phyloP scores from a whole-genome alignment of 2,329 filamentous ascomycete species.

The Penicillium griseofulvum region DNA sequence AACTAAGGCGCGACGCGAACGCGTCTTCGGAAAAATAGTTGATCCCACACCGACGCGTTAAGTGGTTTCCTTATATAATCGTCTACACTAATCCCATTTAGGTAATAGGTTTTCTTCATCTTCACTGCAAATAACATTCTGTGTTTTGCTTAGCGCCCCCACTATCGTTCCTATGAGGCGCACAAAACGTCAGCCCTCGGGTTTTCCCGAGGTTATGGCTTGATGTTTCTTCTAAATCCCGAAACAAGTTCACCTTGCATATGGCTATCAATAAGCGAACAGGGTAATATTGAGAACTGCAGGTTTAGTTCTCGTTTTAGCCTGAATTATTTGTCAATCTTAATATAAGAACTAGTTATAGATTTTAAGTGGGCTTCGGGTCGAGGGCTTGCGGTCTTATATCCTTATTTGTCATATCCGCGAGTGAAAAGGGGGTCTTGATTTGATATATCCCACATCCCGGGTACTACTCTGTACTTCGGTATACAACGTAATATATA shows the following conservation, averaged over 20 bases:
- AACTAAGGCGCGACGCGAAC: constrained; percentile 28
- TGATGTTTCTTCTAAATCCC: not conserved
- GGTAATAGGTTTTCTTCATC: not conserved
- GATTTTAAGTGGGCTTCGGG: not conserved
- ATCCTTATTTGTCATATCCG: not conserved
- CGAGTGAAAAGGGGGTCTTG: not conserved
- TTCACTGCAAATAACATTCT: not conserved
- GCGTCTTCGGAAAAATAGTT: constrained; percentile 20
- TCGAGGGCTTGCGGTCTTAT: not conserved
- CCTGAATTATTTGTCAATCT: not conserved
- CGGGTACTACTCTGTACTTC: not conserved
- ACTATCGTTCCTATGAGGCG: not conserved
- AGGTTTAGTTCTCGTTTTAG: not conserved
- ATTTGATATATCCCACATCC: not conserved
- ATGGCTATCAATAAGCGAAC: not conserved
- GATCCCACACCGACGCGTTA: constrained; percentile 30
- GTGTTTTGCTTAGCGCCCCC: not conserved
- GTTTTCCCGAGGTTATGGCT: not conserved
- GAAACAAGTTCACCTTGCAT: not conserved
- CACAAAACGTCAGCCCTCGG: not conserved
- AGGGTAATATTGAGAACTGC: not conserved
- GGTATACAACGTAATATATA: not conserved
- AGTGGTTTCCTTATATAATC: constrained; percentile 29
- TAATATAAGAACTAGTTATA: not conserved
- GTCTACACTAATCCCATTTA: not conserved